phyloP scores from a whole-genome alignment of 2,329 filamentous ascomycete species.

The Emergomyces pasteurianus region DNA sequence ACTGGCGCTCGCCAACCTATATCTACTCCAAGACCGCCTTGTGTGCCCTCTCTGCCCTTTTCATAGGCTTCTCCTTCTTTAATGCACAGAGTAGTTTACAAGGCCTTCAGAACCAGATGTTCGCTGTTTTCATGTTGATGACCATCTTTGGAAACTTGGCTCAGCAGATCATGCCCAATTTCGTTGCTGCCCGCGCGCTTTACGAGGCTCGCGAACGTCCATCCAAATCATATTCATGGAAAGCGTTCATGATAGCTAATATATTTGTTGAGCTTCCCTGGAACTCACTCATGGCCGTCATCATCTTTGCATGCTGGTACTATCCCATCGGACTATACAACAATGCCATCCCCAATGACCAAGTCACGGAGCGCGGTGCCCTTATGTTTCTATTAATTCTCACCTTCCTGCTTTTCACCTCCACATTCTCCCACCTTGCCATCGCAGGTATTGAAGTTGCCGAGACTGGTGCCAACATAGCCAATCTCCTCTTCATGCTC shows the following conservation, averaged over 20 bases:
- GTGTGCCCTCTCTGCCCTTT: slow-evolving; percentile 55
- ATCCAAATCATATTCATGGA: slow-evolving; percentile 62
- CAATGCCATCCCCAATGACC: slow-evolving; percentile 28
- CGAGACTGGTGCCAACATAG: slow-evolving; percentile 53
- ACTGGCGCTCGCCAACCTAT: slow-evolving; percentile 81
- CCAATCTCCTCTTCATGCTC: slow-evolving; percentile 48
- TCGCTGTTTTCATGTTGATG: slow-evolving; percentile 72
- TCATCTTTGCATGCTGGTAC: slow-evolving; percentile 56
- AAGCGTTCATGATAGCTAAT: slow-evolving; percentile 59
- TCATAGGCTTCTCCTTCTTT: slow-evolving; percentile 77
- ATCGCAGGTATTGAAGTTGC: slow-evolving; percentile 59
- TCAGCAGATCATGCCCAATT: slow-evolving; percentile 46
- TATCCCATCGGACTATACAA: slow-evolving; percentile 45
- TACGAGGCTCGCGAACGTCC: slow-evolving; percentile 50
- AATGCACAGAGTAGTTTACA: slow-evolving; percentile 61
- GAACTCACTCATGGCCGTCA: slow-evolving; percentile 47
- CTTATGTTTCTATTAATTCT: slow-evolving; percentile 54
- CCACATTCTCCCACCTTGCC: slow-evolving; percentile 60
- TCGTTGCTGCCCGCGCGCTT: slow-evolving; percentile 45
- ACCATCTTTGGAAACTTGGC: slow-evolving; percentile 58
- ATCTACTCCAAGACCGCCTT: slow-evolving; percentile 73
- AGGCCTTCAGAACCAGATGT: slow-evolving; percentile 83
- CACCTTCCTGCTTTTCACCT: slow-evolving; percentile 57
- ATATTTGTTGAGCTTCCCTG: slow-evolving; percentile 61
- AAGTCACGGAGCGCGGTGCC: slow-evolving; percentile 43